These are phyloP conservation scores for Penstemon davidsonii DNA, from an alignment of 257 asterid genomes.

Conservation along the genomic window DNA sequence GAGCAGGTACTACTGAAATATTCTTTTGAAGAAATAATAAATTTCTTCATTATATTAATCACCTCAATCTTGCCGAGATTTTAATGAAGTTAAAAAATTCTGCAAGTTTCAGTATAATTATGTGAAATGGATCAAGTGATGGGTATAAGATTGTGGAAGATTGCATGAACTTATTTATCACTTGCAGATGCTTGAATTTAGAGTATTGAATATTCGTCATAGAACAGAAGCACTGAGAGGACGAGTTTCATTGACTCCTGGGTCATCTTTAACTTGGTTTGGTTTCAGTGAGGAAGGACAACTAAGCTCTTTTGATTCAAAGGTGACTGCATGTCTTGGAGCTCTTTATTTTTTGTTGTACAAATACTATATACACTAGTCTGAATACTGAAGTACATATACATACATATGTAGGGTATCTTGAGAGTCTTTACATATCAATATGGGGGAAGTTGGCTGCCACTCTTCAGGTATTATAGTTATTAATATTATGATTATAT, in stretches of 20 bases:
- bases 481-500: neutral
- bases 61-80: too few species aligned
- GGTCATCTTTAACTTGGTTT: slow-evolving; percentile 82
- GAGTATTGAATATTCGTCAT: slow-evolving; percentile 57
- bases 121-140: slow-evolving; percentile 11
- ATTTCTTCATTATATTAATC: neutral
- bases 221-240: slow-evolving; percentile 63
- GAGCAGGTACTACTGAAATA: slow-evolving; percentile 66
- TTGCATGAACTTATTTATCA: slow-evolving; percentile 19
- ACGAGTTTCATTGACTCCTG: slow-evolving; percentile 87
- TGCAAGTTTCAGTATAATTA: neutral
- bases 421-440: slow-evolving; percentile 80
- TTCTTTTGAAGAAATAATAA: slow-evolving; percentile 14
- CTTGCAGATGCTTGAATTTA: slow-evolving; percentile 86
- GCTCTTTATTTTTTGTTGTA: neutral
- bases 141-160: slow-evolving; percentile 1
- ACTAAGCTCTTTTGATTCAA: slow-evolving; percentile 87
- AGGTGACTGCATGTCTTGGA: slow-evolving; percentile 49
- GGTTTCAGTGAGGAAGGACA: slow-evolving; percentile 96
- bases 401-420: slow-evolving; percentile 60
- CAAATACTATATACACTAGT: slow-evolving; percentile 13
- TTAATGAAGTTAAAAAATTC: too few species aligned
- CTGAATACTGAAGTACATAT: slow-evolving; percentile 15
- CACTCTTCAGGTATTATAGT: slow-evolving; percentile 80
- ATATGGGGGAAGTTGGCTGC: slow-evolving; percentile 90